phyloP scores from a whole-genome alignment of 148 eudicot genomes.

The Diospyros lotus region DNA sequence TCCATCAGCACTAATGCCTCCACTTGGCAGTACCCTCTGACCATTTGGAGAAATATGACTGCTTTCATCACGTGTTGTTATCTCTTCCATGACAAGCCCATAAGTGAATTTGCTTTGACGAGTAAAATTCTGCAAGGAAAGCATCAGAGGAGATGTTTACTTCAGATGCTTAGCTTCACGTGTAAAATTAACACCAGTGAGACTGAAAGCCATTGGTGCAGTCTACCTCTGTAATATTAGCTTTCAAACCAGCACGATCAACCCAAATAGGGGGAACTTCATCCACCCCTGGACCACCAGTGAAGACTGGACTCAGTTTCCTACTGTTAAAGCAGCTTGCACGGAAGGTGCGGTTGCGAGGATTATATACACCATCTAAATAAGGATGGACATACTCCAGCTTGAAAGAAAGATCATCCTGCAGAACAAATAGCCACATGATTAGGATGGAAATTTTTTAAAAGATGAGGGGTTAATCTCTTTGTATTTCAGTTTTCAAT shows the following conservation, averaged over 20 bases:
- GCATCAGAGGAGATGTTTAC: neutral
- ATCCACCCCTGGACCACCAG: slow-evolving; percentile 93
- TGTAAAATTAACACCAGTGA: neutral
- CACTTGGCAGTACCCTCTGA: slow-evolving; percentile 88
- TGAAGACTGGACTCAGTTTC: slow-evolving; percentile 91
- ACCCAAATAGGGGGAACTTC: slow-evolving; percentile 99
- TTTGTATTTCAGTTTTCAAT: too few species aligned
- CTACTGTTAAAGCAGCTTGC: slow-evolving; percentile 89
- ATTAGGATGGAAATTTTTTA: neutral
- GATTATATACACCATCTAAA: slow-evolving; percentile 67
- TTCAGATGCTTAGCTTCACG: neutral
- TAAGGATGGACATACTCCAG: slow-evolving; percentile 97
- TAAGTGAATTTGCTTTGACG: slow-evolving; percentile 95
- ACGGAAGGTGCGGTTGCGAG: slow-evolving; percentile 75
- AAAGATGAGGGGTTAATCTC: neutral
- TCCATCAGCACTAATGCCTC: slow-evolving; percentile 94
- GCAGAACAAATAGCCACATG: slow-evolving; percentile 19
- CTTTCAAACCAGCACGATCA: slow-evolving; percentile 82
- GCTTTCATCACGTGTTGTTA: slow-evolving; percentile 84
- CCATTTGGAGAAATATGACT: slow-evolving; percentile 73
- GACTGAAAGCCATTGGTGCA: neutral
- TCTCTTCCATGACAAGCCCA: slow-evolving; percentile 94
- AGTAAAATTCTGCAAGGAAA: slow-evolving; percentile 61
- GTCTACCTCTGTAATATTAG: slow-evolving; percentile 83
- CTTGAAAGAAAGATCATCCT: slow-evolving; percentile 96